Evolutionary conservation across 2,329 filamentous ascomycete species (phyloP).

Genomic region (Thelonectria rubi): DNA sequence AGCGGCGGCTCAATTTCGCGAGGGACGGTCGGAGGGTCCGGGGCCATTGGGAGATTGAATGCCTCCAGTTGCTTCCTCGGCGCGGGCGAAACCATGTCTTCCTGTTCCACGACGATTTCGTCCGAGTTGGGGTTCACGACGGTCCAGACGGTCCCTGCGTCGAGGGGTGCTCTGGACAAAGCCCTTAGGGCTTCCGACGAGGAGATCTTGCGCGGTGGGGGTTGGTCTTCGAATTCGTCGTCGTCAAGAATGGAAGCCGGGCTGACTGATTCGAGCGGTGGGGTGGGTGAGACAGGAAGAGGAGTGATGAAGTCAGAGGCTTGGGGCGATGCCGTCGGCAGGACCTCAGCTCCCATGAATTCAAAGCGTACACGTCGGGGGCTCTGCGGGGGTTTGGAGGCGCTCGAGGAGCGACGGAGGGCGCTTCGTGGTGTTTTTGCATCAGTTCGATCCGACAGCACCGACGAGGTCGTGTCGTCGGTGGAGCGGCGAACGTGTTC

Average conservation of each 20-base stretch:
- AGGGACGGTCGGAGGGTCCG: slow-evolving; percentile 30
- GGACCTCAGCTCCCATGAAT: slow-evolving; percentile 67
- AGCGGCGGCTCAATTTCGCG: slow-evolving; percentile 31
- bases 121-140: slow-evolving; percentile 53
- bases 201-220: slow-evolving; percentile 62
- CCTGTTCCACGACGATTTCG: slow-evolving; percentile 33
- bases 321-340: slow-evolving; percentile 66
- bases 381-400: slow-evolving; percentile 59
- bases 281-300: slow-evolving; percentile 38
- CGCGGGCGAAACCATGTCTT: slow-evolving; percentile 25
- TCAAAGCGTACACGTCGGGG: slow-evolving; percentile 71
- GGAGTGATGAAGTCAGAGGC: slow-evolving; percentile 45
- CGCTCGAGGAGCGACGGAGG: slow-evolving; percentile 64
- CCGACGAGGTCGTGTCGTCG: slow-evolving; percentile 60
- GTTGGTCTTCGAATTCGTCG: slow-evolving; percentile 52
- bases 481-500: slow-evolving; percentile 53
- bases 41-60: slow-evolving; percentile 22
- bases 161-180: slow-evolving; percentile 60
- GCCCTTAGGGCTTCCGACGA: slow-evolving; percentile 64
- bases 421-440: slow-evolving; percentile 63
- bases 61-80: slow-evolving; percentile 16
- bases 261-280: slow-evolving; percentile 40
- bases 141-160: slow-evolving; percentile 61
- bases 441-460: slow-evolving; percentile 63
- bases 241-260: slow-evolving; percentile 49